Percentiles rank a stretch among this genome's conserved stretches.
Conservation (phyloP, 106 monocot genomes). For the Allium cepa region DNA sequence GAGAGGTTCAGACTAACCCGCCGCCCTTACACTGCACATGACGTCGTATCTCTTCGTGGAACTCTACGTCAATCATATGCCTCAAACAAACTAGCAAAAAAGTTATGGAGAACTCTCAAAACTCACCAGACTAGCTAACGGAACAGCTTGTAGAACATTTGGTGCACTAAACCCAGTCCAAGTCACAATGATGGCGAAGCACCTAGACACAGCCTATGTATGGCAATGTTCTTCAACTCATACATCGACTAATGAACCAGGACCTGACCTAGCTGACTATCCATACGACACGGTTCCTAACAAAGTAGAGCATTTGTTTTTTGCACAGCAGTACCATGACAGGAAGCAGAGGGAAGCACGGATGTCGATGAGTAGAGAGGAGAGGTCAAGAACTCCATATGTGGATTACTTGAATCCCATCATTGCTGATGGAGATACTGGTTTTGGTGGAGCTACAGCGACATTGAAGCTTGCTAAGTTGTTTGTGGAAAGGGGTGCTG, state of each 20-base stretch:
- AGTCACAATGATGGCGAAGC: conserved; percentile 87
- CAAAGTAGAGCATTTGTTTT: conserved; percentile 93
- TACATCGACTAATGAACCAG: conserved; percentile 88
- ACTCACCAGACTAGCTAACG: conserved; percentile 59
- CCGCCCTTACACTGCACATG: conserved; percentile 74
- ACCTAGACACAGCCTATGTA: conserved; percentile 87
- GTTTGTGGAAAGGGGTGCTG: conserved; percentile 92
- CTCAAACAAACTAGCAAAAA: conserved; percentile 63
- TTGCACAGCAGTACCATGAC: conserved; percentile 89
- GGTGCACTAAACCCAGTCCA: conserved; percentile 95
- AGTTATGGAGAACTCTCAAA: conserved; percentile 82
- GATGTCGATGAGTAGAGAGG: conserved; percentile 56
- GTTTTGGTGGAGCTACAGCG: conserved; percentile 85
- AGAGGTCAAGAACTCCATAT: conserved; percentile 51
- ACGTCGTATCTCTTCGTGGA: conserved; percentile 81
- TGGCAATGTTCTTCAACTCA: conserved; percentile 99
- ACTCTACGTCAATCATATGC: conserved; percentile 75
- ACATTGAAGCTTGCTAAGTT: conserved; percentile 97
- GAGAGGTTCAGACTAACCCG: conserved; percentile 75
- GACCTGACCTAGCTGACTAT: conserved; percentile 93
- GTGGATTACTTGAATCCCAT: conserved; percentile 86
- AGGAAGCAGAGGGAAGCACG: conserved; percentile 79
- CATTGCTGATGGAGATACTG: conserved; percentile 87
- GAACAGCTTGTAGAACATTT: conserved; percentile 87
- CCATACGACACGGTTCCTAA: conserved; percentile 97